Evolutionary conservation across 768 basidiomycete genomes (phyloP).

Genomic region (Lentinula guzmanii): DNA sequence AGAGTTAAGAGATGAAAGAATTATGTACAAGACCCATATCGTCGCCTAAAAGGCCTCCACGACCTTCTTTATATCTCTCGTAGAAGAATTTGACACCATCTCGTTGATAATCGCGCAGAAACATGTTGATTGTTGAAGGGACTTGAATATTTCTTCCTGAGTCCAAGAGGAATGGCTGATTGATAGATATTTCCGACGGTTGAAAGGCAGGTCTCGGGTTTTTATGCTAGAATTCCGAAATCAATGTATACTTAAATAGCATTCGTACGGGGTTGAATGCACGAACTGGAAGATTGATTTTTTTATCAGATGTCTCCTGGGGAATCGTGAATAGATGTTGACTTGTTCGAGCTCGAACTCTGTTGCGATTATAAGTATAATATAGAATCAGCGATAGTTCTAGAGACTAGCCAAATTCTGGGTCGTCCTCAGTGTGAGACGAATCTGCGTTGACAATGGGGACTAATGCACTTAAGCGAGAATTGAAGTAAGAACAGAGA

Average conservation of each 20-base stretch:
- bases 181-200: constrained; percentile 29
- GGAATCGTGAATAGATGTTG: neutral
- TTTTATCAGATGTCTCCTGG: neutral
- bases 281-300: neutral
- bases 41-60: constrained; percentile 86
- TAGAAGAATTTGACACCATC: constrained; percentile 84
- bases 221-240: constrained; percentile 22
- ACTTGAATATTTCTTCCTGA: constrained; percentile 39
- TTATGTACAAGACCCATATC: constrained; percentile 81
- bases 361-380: neutral
- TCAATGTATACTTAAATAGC: neutral
- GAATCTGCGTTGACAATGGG: neutral
- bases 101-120: constrained; percentile 86
- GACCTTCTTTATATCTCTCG: constrained; percentile 55
- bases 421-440: neutral
- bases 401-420: neutral
- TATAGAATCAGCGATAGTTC: too few relatives aligned
- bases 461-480: neutral
- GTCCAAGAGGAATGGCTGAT: constrained; percentile 49
- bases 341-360: neutral
- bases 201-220: constrained; percentile 52
- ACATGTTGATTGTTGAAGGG: constrained; percentile 72
- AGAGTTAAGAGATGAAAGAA: neutral
- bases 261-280: neutral
- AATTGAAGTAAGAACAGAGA: too few relatives aligned